Evolutionary conservation across 2,329 filamentous ascomycete species (phyloP).

Genomic region (Trichoderma polysporum): DNA sequence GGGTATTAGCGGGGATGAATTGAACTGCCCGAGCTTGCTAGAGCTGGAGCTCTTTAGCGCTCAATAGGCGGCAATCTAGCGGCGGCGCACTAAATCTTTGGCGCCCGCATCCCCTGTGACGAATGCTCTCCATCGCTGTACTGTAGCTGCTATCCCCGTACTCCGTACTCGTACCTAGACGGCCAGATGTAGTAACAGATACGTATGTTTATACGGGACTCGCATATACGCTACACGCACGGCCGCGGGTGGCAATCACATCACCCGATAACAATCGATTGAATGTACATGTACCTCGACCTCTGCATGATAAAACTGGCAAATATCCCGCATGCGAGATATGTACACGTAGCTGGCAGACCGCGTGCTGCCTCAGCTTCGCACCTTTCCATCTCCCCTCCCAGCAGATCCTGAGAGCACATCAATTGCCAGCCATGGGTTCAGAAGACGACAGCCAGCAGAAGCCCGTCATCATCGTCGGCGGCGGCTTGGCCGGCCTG

Average conservation of each 20-base stretch:
- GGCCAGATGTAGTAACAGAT: too few species aligned
- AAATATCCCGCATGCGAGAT: conserved; percentile 13
- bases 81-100: neutral
- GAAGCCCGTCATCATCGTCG: conserved; percentile 54
- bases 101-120: neutral
- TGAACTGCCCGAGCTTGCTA: neutral
- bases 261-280: conserved; percentile 11
- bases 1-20: neutral
- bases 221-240: neutral
- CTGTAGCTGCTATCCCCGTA: neutral
- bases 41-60: neutral
- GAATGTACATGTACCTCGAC: neutral
- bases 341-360: conserved; percentile 2
- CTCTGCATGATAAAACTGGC: conserved; percentile 9
- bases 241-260: neutral
- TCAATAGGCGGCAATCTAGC: neutral
- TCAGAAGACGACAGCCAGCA: conserved; percentile 16
- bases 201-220: too few species aligned
- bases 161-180: too few species aligned
- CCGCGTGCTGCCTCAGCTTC: neutral
- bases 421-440: conserved; percentile 28
- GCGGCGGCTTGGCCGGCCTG: conserved; percentile 58
- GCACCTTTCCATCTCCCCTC: neutral
- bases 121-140: neutral
- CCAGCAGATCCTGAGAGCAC: too few species aligned